Base-by-base conservation (phyloP, 2,329 filamentous ascomycete species). In the Cytospora piceae region DNA sequence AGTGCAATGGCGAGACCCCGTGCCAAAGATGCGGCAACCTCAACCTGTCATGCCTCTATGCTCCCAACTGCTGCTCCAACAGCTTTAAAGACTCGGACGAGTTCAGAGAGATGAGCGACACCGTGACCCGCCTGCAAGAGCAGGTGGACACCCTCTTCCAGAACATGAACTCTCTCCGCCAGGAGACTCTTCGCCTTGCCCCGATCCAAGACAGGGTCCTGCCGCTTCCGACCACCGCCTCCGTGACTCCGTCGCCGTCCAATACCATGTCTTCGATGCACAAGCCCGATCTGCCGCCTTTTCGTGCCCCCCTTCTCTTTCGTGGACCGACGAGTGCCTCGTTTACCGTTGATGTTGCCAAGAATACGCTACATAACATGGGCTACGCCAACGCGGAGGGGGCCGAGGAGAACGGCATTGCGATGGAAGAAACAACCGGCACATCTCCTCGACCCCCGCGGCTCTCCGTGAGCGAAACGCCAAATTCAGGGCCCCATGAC, bases 11-110 rank as follows among this genome's bases (percentile, higher is more conserved):
- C 67, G 86, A 90, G 71, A 85, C 83, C 0, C 85, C 87, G 1
- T 92, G 89, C 70, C 83, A 87, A 67, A 82, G 89, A 64, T 92
- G 89, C 71, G 85, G 87, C 71, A 88, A 89, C 70, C 86, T 91
- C 75, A 87, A 86, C 70, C 80, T 90, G 22, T 77, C 83, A 68
- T 91, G 88, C 72, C 79, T 89, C 54, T 91, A 90, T 77, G 82
- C 87, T 7, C 84, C 87, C 17, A 89, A 89, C 72, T 89, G 87
- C 75, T 89, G 86, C 74, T 79, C 86, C 68, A 94, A 87, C 80
- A 93, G 87, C 76, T 93, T 97, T 83, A 95, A 94, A 77, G 94
- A 97, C 73, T 93, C 93, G 56, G 92, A 96, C 12, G 94, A 97
- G 75, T 97, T 93, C 81, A 91, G 88, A 73, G 85, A 88, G 46